These are phyloP conservation scores for Trichoderma gamsii DNA, from an alignment of 495 filamentous ascomycete species.

Conservation along the genomic window DNA sequence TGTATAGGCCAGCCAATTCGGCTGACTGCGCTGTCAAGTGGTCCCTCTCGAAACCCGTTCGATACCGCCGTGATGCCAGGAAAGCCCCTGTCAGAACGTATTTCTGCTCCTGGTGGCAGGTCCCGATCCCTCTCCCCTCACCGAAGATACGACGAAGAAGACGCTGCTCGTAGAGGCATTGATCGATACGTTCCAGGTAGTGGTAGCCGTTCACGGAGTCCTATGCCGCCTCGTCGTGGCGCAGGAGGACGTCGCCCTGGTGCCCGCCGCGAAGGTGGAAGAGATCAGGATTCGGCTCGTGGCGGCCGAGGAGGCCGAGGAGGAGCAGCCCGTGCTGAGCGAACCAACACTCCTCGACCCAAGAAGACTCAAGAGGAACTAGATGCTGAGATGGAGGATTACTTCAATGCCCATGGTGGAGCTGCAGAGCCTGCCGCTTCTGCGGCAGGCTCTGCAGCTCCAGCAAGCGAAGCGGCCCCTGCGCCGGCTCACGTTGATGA, in stretches of 20 bases:
- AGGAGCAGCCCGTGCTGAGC: constrained; percentile 15
- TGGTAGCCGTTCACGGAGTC: constrained; percentile 46
- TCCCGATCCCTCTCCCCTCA: constrained; percentile 46
- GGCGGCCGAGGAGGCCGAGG: constrained; percentile 31
- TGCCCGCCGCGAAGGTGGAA: constrained; percentile 35
- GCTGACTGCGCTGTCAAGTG: constrained; percentile 58
- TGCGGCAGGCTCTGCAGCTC: too few species aligned
- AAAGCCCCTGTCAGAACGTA: constrained; percentile 68
- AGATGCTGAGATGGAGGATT: constrained; percentile 94
- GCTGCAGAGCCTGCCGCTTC: constrained; percentile 15
- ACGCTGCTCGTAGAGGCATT: constrained; percentile 62
- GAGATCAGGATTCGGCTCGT: constrained; percentile 30
- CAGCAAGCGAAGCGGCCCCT: background rate
- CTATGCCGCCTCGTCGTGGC: constrained; percentile 37
- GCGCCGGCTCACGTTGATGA: constrained; percentile 20
- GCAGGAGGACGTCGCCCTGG: constrained; percentile 47
- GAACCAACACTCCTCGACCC: constrained; percentile 43
- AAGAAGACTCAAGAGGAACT: constrained; percentile 90
- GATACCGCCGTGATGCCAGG: constrained; percentile 50
- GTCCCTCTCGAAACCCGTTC: constrained; percentile 50
- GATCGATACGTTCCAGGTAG: constrained; percentile 80
- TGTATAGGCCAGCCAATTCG: constrained; percentile 69
- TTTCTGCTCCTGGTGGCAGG: constrained; percentile 49
- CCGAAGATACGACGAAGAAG: constrained; percentile 60
- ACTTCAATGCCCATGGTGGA: constrained; percentile 47